Percentiles rank a stretch among this genome's conserved stretches.
Evolutionary conservation across 2,329 filamentous ascomycete species (phyloP).

Genomic region (Sclerotinia borealis): DNA sequence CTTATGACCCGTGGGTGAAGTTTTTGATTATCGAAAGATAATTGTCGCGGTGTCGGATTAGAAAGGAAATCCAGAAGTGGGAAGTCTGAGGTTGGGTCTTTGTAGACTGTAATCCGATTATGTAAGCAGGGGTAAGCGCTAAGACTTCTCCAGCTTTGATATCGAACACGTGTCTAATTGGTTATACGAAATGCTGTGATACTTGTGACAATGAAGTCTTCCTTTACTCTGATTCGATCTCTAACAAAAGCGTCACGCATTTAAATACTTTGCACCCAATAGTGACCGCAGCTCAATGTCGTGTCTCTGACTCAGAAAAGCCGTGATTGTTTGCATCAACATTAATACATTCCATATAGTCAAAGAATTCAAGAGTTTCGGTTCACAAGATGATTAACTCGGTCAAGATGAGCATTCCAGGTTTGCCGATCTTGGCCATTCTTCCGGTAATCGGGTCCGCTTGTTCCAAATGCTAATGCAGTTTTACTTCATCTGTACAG

Average conservation of each 20-base stretch:
- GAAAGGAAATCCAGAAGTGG: neutral
- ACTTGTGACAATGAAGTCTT: no score
- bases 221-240: neutral
- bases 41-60: neutral
- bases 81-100: neutral
- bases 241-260: no score
- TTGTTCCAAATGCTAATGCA: no score
- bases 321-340: no score
- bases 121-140: neutral
- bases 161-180: neutral
- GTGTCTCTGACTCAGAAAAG: neutral
- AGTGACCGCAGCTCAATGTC: neutral
- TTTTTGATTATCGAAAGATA: constrained; percentile 1
- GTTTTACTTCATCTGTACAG: no score
- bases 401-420: neutral
- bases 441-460: neutral
- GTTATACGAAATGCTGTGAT: neutral
- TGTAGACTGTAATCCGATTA: neutral
- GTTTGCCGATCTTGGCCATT: neutral
- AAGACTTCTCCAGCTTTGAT: neutral
- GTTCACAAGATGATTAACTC: neutral
- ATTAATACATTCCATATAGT: neutral
- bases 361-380: neutral
- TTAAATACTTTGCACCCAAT: no score
- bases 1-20: constrained; percentile 18